Evolutionary conservation across 2,329 filamentous ascomycete genomes (phyloP), one percentile per base, ranked within the genome.

Genomic region (Aspergillus unguis): DNA sequence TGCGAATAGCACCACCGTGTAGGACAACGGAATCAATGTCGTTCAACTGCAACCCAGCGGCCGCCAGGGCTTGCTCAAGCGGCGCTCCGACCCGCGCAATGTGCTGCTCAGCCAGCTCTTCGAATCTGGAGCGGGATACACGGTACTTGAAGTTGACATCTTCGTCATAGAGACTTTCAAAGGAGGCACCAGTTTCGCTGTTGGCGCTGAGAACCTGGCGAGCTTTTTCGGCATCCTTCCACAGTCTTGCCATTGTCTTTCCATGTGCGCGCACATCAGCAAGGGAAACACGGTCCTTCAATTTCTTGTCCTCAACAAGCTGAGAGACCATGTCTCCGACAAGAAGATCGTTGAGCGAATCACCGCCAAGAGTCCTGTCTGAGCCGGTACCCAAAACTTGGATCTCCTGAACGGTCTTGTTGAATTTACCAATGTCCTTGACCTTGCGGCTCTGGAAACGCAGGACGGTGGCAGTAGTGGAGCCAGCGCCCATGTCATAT

Each of bases 401-500:
- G n/a, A 97, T 87, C 70, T 99, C 94, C 69, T 97, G 94, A 31
- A 99, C 77, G 1, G 91, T 96, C 82, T 97, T 97, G 80, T 96
- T 97, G 77, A 84, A 92, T 71, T 88, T 91, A 60, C 91, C 92
- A 50, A 92, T 75, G 63, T 96, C 92, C 79, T 97, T 99, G 57
- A 97, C 86, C 1, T 82, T 85, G 62, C 87, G 86, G 68, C 88
- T 88, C 71, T 96, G 92, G 75, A 99, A 96, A 64, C 86, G 87
- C 68, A 99, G 75, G 48, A 99, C 78, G 5, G 91, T 94, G 4
- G 92, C 92, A 63, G 90, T 95, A 31, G 92, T 88, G 42, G 90
- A 96, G 4, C 94, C 94, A 61, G 94, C 92, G 61, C 94, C 94
- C 92, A 99, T 97, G 69, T 99, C 94, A 67, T 94, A 99, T 29